Evolutionary conservation across 331 rosid species (phyloP).

Genomic region (Dryas integrifolia): DNA sequence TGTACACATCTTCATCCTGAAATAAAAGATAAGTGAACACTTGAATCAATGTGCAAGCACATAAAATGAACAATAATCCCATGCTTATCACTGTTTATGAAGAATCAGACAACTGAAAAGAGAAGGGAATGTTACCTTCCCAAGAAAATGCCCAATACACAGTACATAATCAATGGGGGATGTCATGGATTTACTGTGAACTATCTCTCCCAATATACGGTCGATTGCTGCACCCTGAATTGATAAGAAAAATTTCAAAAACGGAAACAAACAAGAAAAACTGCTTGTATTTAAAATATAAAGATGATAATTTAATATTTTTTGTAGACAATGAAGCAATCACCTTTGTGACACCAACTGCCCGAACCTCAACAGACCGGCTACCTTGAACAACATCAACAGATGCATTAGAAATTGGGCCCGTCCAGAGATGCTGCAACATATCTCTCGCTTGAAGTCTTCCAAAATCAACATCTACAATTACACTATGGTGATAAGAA

Average conservation of each 20-base stretch:
- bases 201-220: conserved; percentile 93
- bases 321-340: conserved; percentile 20
- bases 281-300: background rate
- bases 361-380: conserved; percentile 95
- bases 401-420: conserved; percentile 93
- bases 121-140: conserved; percentile 56
- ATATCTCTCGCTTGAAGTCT: conserved; percentile 93
- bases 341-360: conserved; percentile 94
- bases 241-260: conserved; percentile 1
- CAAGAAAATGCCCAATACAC: conserved; percentile 90
- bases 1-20: conserved; percentile 94
- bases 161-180: conserved; percentile 88
- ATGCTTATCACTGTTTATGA: background rate
- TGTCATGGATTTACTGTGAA: conserved; percentile 89
- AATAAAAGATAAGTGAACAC: conserved; percentile 1
- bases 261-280: conserved; percentile 4
- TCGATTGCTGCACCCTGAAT: conserved; percentile 95
- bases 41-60: background rate
- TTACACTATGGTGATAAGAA: conserved; percentile 22
- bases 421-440: conserved; percentile 99
- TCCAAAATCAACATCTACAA: conserved; percentile 85
- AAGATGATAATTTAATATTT: conserved; percentile 11
- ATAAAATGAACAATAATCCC: background rate
- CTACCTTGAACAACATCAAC: conserved; percentile 97
- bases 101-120: too few species aligned